Percentiles rank a stretch among this genome's conserved stretches.
Conservation (phyloP, 1,284 basidiomycete species). For the Fomitopsis palustris region DNA sequence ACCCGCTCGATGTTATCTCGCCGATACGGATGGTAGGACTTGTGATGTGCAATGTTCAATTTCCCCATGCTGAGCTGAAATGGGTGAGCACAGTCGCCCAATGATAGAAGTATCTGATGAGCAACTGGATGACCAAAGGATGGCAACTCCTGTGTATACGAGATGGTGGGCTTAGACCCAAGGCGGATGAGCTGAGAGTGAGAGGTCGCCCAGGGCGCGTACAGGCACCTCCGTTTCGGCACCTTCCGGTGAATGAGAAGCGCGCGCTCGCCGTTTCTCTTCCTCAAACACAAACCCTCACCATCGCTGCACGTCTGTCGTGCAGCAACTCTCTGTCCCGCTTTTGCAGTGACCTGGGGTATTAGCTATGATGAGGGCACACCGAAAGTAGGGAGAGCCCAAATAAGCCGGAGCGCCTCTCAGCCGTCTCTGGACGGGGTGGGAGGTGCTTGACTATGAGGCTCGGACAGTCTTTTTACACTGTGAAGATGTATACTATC, state of each 20-base stretch:
- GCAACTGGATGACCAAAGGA: too few species aligned
- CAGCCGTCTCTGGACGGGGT: slow-evolving; percentile 41
- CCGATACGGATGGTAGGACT: slow-evolving; percentile 85
- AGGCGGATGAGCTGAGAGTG: too few species aligned
- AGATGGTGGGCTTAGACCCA: too few species aligned
- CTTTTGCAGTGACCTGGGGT: slow-evolving; percentile 42
- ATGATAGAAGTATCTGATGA: too few species aligned
- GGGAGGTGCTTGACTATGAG: slow-evolving; percentile 74
- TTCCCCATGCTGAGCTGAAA: slow-evolving; percentile 55
- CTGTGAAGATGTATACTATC: background rate
- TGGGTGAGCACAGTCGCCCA: background rate
- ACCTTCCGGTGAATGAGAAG: background rate
- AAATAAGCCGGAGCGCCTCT: slow-evolving; percentile 80
- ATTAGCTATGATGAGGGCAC: slow-evolving; percentile 40
- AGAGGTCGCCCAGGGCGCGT: background rate
- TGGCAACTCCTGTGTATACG: too few species aligned
- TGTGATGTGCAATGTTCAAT: slow-evolving; percentile 85
- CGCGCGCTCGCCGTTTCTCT: slow-evolving; percentile 3
- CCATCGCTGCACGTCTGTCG: slow-evolving; percentile 32
- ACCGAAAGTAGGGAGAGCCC: slow-evolving; percentile 39
- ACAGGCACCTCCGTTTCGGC: background rate
- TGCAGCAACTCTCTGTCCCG: slow-evolving; percentile 42
- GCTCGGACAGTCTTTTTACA: slow-evolving; percentile 45
- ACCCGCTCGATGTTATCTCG: slow-evolving; percentile 83
- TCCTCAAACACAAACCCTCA: slow-evolving; percentile 29